phyloP scores from a whole-genome alignment of 2,329 filamentous ascomycete genomes.

The Aspergillus intermedius region DNA sequence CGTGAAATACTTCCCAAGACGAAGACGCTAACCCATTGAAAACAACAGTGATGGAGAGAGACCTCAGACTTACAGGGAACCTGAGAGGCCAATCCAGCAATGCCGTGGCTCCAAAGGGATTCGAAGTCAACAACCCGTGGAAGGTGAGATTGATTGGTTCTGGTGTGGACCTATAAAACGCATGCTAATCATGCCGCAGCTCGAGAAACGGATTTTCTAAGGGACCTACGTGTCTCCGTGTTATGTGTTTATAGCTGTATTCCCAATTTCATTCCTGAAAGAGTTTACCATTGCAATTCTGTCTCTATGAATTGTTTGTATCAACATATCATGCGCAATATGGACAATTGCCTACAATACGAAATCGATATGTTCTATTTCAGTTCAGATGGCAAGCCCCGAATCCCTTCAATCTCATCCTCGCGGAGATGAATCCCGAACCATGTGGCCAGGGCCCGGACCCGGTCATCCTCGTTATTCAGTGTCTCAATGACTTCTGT shows the following conservation, averaged over 20 bases:
- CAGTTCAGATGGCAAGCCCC: slow-evolving; percentile 45
- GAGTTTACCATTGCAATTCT: slow-evolving; percentile 13
- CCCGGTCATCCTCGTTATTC: slow-evolving; percentile 48
- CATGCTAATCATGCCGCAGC: slow-evolving; percentile 23
- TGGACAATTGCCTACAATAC: slow-evolving; percentile 1
- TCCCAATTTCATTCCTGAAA: slow-evolving; percentile 10
- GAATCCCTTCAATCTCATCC: slow-evolving; percentile 47
- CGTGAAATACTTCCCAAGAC: background rate
- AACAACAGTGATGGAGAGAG: slow-evolving; percentile 59
- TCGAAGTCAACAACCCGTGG: slow-evolving; percentile 63
- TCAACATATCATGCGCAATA: slow-evolving; percentile 8
- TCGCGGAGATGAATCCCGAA: slow-evolving; percentile 49
- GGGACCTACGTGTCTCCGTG: slow-evolving; percentile 14
- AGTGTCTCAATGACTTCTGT: slow-evolving; percentile 45
- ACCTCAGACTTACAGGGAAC: slow-evolving; percentile 56
- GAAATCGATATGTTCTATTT: slow-evolving; percentile 31
- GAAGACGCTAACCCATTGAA: slow-evolving; percentile 20
- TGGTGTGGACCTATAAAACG: slow-evolving; percentile 1
- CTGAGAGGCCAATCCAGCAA: slow-evolving; percentile 57
- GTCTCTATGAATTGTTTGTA: slow-evolving; percentile 15
- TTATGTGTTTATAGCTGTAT: slow-evolving; percentile 11
- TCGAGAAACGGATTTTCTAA: slow-evolving; percentile 37
- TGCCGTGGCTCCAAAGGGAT: slow-evolving; percentile 52
- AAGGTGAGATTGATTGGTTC: slow-evolving; percentile 41
- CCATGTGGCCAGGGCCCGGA: slow-evolving; percentile 45